A percentile compares a stretch with the other conserved stretches of the same genome.
These are phyloP conservation scores for Castanopsis chinensis DNA, from an alignment of 306 rosid species.

Conservation along the genomic window DNA sequence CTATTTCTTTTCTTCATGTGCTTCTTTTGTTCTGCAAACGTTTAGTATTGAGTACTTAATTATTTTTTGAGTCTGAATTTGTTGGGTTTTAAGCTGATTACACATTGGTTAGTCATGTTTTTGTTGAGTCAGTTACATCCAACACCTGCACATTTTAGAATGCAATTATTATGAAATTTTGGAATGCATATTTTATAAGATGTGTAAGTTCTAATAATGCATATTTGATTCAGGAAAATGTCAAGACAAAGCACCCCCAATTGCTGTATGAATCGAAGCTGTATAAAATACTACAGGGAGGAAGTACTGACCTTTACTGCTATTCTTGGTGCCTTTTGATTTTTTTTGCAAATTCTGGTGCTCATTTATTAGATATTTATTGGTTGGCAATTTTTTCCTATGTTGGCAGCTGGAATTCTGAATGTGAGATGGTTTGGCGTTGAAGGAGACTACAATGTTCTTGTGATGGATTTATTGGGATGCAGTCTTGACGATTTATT, in stretches of 20 bases:
- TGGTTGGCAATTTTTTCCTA: too few species aligned
- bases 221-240: constrained; percentile 60
- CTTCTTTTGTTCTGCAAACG: background rate
- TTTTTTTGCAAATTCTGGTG: too few species aligned
- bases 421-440: too few species aligned
- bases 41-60: background rate
- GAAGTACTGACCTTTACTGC: constrained; percentile 62
- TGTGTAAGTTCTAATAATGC: background rate
- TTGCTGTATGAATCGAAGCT: constrained; percentile 86
- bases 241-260: constrained; percentile 97
- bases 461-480: too few species aligned
- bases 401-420: too few species aligned
- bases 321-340: constrained; percentile 26
- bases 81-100: background rate
- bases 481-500: too few species aligned
- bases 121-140: background rate
- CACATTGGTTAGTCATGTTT: background rate
- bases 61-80: background rate
- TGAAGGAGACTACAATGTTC: too few species aligned
- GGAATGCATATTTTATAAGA: background rate
- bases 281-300: constrained; percentile 94
- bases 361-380: too few species aligned
- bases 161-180: background rate
- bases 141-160: background rate
- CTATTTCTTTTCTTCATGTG: background rate